Conservation (phyloP, 371 early-diverging fungal genomes). For the Batkoa obscura region DNA sequence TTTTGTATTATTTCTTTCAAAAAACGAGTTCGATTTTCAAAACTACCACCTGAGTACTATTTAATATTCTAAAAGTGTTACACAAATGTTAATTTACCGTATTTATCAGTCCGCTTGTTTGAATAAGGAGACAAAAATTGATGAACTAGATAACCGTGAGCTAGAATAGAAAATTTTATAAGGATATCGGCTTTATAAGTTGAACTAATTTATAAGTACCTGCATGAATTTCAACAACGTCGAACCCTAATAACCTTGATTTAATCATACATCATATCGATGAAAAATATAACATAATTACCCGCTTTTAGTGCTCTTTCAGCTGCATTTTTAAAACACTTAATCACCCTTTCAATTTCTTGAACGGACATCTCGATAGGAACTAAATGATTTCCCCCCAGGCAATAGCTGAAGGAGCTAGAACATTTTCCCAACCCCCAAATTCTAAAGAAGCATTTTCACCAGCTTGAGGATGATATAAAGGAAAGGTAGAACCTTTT, state of each 20-base stretch:
- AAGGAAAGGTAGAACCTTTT: conserved; percentile 16
- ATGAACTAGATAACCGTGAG: conserved; percentile 52
- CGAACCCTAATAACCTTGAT: conserved; percentile 23
- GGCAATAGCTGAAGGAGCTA: conserved; percentile 40
- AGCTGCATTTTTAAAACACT: conserved; percentile 51
- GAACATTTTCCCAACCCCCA: conserved; percentile 61
- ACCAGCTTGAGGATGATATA: background rate
- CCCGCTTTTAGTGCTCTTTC: conserved; percentile 45
- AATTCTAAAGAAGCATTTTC: conserved; percentile 12
- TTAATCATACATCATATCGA: background rate
- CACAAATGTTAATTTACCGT: conserved; percentile 17
- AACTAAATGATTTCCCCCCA: conserved; percentile 19
- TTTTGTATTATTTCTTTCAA: conserved; percentile 33
- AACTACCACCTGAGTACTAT: conserved; percentile 20
- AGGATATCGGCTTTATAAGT: conserved; percentile 2
- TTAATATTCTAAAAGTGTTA: background rate
- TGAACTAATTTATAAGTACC: background rate
- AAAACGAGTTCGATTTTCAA: conserved; percentile 57
- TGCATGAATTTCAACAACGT: conserved; percentile 69
- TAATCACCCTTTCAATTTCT: conserved; percentile 34
- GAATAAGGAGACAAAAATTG: conserved; percentile 62
- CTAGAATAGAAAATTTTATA: background rate
- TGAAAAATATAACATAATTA: background rate
- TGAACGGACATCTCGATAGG: conserved; percentile 38
- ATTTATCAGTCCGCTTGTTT: conserved; percentile 68